Evolutionary conservation across 192 early-diverging fungal species (phyloP).

Genomic region (Umbelopsis ramanniana): DNA sequence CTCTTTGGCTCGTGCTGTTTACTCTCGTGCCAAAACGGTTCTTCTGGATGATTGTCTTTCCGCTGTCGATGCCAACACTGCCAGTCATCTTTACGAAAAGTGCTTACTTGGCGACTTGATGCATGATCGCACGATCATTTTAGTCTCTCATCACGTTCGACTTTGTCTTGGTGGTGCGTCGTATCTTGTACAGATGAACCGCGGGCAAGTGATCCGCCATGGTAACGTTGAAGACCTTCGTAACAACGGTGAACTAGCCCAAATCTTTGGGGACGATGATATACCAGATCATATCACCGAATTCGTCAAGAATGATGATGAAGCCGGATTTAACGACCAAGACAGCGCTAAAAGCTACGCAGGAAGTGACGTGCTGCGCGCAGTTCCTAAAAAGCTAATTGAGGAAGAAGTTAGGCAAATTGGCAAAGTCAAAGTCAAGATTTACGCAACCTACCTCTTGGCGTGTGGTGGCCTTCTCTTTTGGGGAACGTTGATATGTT

Average conservation of each 20-base stretch:
- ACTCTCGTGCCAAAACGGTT: slow-evolving; percentile 69
- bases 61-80: slow-evolving; percentile 55
- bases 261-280: slow-evolving; percentile 25
- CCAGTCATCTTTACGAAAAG: slow-evolving; percentile 52
- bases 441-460: slow-evolving; percentile 77
- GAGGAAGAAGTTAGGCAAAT: slow-evolving; percentile 28
- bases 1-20: slow-evolving; percentile 79
- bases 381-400: slow-evolving; percentile 20
- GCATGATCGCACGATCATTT: slow-evolving; percentile 74
- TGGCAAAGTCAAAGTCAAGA: slow-evolving; percentile 72
- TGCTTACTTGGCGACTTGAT: slow-evolving; percentile 67
- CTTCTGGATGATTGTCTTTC: slow-evolving; percentile 83
- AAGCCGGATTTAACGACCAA: not conserved
- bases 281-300: not conserved
- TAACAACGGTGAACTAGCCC: slow-evolving; percentile 13
- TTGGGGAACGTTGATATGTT: slow-evolving; percentile 56
- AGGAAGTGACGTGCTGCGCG: slow-evolving; percentile 8
- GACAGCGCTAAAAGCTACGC: not conserved
- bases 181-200: slow-evolving; percentile 54
- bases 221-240: slow-evolving; percentile 20
- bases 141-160: slow-evolving; percentile 78
- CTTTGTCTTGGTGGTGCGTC: slow-evolving; percentile 57
- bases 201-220: slow-evolving; percentile 47
- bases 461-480: slow-evolving; percentile 62
- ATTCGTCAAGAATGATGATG: slow-evolving; percentile 1